A percentile compares a stretch with the other conserved stretches of the same genome.
These are phyloP conservation scores for Fusarium pseudocircinatum DNA, from an alignment of 2,329 filamentous ascomycete genomes.

Conservation along the genomic window DNA sequence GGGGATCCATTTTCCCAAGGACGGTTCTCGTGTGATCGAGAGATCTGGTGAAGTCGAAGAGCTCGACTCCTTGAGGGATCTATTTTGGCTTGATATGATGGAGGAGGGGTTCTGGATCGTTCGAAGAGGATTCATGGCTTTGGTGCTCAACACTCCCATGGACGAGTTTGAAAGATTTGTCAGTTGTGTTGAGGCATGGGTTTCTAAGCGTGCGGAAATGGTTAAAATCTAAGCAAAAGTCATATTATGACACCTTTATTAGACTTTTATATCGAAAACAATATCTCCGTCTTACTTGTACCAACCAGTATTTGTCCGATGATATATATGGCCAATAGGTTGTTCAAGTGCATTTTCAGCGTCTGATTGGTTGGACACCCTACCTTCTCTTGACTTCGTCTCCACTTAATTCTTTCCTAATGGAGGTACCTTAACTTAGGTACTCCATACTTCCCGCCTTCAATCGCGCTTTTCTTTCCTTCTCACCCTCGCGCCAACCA, in stretches of 20 bases:
- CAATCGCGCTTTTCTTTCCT: conserved; percentile 33
- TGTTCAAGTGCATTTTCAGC: background rate
- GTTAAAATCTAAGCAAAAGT: background rate
- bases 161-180: conserved; percentile 55
- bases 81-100: conserved; percentile 60
- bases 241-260: background rate
- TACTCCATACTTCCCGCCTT: background rate
- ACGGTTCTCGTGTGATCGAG: conserved; percentile 41
- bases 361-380: conserved; percentile 32
- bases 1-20: conserved; percentile 50
- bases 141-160: conserved; percentile 52
- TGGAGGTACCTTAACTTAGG: background rate
- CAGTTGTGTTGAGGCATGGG: conserved; percentile 47
- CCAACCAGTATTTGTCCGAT: no score
- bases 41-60: conserved; percentile 47
- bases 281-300: background rate
- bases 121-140: conserved; percentile 52
- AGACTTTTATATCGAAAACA: background rate
- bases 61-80: conserved; percentile 47
- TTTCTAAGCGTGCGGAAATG: conserved; percentile 42
- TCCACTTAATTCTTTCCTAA: conserved; percentile 10
- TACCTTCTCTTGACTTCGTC: background rate
- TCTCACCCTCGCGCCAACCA: conserved; percentile 21
- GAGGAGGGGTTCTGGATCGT: conserved; percentile 56
- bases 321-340: background rate